Evolutionary conservation across 192 early-diverging fungal species (phyloP).

Genomic region (Entomortierella chlamydospora): DNA sequence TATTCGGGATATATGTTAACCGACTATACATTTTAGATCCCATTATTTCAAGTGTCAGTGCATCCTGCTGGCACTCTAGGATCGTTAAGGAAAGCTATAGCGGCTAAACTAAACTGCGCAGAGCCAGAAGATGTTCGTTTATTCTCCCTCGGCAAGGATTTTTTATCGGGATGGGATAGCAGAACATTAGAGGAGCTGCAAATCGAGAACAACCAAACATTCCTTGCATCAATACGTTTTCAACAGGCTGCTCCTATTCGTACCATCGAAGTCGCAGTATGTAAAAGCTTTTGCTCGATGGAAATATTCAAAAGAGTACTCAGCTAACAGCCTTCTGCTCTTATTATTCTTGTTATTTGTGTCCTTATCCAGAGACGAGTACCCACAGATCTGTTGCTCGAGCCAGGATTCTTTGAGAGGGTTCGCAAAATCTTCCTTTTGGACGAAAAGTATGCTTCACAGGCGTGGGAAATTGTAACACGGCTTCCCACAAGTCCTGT

Average conservation of each 20-base stretch:
- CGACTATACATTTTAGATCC: not conserved
- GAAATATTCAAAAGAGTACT: not conserved
- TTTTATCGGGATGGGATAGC: slow-evolving; percentile 27
- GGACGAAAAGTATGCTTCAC: slow-evolving; percentile 60
- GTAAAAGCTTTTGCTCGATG: not conserved
- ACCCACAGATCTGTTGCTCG: slow-evolving; percentile 54
- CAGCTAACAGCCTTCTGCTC: too few species aligned
- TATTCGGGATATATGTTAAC: not conserved
- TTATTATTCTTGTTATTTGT: not conserved
- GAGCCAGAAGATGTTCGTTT: slow-evolving; percentile 45
- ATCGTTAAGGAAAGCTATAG: slow-evolving; percentile 44
- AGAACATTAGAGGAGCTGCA: slow-evolving; percentile 55
- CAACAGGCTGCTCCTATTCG: not conserved
- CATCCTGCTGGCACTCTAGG: slow-evolving; percentile 50
- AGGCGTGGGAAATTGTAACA: slow-evolving; percentile 46
- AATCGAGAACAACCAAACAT: slow-evolving; percentile 43
- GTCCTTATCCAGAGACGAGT: slow-evolving; percentile 16
- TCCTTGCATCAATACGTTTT: slow-evolving; percentile 48
- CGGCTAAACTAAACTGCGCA: slow-evolving; percentile 24
- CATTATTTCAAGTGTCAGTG: slow-evolving; percentile 49
- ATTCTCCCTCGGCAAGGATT: slow-evolving; percentile 54
- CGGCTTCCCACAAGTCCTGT: slow-evolving; percentile 54
- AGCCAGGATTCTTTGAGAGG: slow-evolving; percentile 56
- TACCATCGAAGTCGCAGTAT: not conserved
- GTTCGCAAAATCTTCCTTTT: slow-evolving; percentile 54